A percentile compares a stretch with the other conserved stretches of the same genome.
phyloP scores from a whole-genome alignment of 176 grass and related monocot genomes.

The Oryza rufipogon region DNA sequence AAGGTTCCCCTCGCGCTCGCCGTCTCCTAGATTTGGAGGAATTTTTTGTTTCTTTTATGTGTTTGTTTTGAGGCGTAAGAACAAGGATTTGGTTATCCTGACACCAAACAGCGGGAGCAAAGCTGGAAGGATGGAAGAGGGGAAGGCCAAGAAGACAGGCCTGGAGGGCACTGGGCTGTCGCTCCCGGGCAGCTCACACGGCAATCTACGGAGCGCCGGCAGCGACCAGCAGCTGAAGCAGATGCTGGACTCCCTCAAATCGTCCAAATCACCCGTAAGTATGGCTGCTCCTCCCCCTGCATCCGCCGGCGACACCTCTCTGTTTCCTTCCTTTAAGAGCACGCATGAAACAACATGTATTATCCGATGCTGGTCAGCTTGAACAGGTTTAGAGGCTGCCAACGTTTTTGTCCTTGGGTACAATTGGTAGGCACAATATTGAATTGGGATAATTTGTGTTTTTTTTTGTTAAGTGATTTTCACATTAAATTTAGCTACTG shows the following conservation, averaged over 20 bases:
- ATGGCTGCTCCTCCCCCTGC: conserved; percentile 2
- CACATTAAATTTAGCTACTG: not conserved
- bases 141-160: conserved; percentile 39
- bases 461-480: not conserved
- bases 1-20: not conserved
- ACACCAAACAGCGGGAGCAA: not conserved
- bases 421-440: too few relatives aligned
- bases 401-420: too few relatives aligned
- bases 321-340: not conserved
- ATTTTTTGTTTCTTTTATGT: not conserved
- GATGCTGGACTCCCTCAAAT: conserved; percentile 62
- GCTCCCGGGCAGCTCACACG: conserved; percentile 43
- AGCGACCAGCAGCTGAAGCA: conserved; percentile 64
- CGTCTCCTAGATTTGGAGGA: not conserved
- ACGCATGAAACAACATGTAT: not conserved
- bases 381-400: not conserved
- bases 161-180: conserved; percentile 41
- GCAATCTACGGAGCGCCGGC: conserved; percentile 53
- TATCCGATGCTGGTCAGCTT: not conserved
- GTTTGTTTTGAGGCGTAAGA: not conserved
- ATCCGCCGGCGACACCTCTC: not conserved
- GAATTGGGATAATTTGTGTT: not conserved
- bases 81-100: not conserved
- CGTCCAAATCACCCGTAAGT: conserved; percentile 71
- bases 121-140: conserved; percentile 27